Evolutionary conservation across 768 basidiomycete genomes (phyloP), one percentile per base, ranked within the genome.

Genomic region (Punctularia strigosozonata): DNA sequence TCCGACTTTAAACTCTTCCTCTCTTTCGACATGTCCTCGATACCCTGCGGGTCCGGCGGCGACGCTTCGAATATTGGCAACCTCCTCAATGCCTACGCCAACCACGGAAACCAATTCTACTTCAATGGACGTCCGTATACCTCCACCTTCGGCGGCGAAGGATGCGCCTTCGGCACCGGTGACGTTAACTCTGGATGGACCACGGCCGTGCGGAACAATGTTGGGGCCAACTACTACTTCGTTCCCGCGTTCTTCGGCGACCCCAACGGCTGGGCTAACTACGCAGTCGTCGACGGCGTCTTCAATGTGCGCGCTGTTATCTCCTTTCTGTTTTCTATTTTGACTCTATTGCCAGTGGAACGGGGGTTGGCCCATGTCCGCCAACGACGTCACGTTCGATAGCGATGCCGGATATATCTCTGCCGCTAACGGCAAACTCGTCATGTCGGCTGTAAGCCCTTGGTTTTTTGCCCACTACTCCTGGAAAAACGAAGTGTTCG

Each of bases 401-500:
- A 48, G 40, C 25, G 56, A 48, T 40, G 35, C 38, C 19, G 43
- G 34, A 2, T 53, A 43, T 40, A 45, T 54, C 31, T 43, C 43
- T 10, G 38, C 46, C 31, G 42, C 52, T 24, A 43, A 46, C 1
- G 50, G 48, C 33, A 48, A 51, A 41, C 46, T 58, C 4, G 71
- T 72, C 47, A 66, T 71, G 56, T 65, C 64, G 5, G 61, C 79
- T 12, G 74, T 77, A 21, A 75, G 80, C 8, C 79, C 83, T 12
- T 77, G 78, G 73, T 87, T 87, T 63, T 86, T 81, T 55, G 81
- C 64, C 8, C 54, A 83, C 38, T 65, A 71, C 2, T 84, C 70
- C 52, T 73, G 85, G 58, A 86, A 87, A 55, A 86, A 86, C 50
- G 80, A 68, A 50, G 68, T 82, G 28, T 85, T 73, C 54, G 54